Evolutionary conservation across 2,329 filamentous ascomycete genomes (phyloP).

Genomic region (Fusarium drepaniforme): DNA sequence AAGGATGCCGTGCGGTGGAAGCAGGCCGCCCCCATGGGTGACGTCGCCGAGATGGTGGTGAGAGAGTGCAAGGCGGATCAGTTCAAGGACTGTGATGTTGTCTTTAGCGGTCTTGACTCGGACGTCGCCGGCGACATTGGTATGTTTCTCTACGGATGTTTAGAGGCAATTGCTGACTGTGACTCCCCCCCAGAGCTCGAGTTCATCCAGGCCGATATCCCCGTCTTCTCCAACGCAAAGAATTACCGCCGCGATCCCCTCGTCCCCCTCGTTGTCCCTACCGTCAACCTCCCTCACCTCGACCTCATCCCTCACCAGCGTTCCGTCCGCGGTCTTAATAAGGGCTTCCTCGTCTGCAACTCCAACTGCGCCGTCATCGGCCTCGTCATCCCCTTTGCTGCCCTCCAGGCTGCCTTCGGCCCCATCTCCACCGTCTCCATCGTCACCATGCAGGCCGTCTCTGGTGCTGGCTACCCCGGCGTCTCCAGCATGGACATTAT

Average conservation of each 20-base stretch:
- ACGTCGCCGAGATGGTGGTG: slow-evolving; percentile 84
- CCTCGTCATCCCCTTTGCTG: slow-evolving; percentile 93
- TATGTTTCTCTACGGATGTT: slow-evolving; percentile 56
- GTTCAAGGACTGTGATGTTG: slow-evolving; percentile 90
- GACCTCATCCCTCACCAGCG: slow-evolving; percentile 91
- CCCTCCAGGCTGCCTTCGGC: slow-evolving; percentile 88
- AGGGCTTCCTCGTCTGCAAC: slow-evolving; percentile 96
- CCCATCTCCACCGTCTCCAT: slow-evolving; percentile 81
- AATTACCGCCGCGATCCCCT: slow-evolving; percentile 93
- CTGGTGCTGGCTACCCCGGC: slow-evolving; percentile 90
- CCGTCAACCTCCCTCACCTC: slow-evolving; percentile 91
- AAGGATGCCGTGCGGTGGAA: slow-evolving; percentile 96
- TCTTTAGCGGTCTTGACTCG: slow-evolving; percentile 93
- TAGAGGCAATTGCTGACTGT: slow-evolving; percentile 14
- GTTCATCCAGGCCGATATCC: slow-evolving; percentile 88
- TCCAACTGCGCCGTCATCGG: slow-evolving; percentile 98
- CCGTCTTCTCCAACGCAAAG: slow-evolving; percentile 97
- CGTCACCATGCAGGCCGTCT: slow-evolving; percentile 95
- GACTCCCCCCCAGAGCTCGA: slow-evolving; percentile 76
- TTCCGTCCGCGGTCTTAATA: slow-evolving; percentile 76
- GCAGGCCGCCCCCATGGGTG: slow-evolving; percentile 85
- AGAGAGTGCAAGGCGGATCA: slow-evolving; percentile 85
- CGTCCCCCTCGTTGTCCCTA: slow-evolving; percentile 93
- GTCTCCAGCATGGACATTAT: slow-evolving; percentile 95
- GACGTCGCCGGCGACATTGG: slow-evolving; percentile 93